A percentile compares a stretch with the other conserved stretches of the same genome.
These are phyloP conservation scores for Populus euphratica DNA, from an alignment of 345 rosid genomes.

Conservation along the genomic window DNA sequence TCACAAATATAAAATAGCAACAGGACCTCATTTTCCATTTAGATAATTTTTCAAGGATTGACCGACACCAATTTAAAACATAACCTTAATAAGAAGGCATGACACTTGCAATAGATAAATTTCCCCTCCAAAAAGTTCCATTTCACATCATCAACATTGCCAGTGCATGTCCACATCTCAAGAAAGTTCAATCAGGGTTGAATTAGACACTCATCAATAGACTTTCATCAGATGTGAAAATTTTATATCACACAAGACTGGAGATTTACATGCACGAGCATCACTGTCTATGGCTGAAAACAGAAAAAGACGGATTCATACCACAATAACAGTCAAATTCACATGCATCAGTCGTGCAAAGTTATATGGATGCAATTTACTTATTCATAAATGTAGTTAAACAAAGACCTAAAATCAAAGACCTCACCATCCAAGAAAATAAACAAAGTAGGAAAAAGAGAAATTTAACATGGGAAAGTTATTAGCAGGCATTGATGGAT, in stretches of 20 bases:
- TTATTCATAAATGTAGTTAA: not conserved
- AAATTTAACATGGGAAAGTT: not conserved
- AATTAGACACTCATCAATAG: not conserved
- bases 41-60: not conserved
- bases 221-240: not conserved
- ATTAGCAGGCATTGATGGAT: not conserved
- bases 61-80: not conserved
- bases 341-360: not conserved
- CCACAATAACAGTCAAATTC: not conserved
- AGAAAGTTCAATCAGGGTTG: not conserved
- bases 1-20: not conserved
- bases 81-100: not conserved
- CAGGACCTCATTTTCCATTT: not conserved
- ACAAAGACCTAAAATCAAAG: not conserved
- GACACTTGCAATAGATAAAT: not conserved
- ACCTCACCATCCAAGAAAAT: not conserved
- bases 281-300: not conserved
- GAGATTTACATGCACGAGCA: not conserved
- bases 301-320: not conserved
- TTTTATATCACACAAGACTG: not conserved
- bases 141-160: not conserved
- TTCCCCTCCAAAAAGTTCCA: not conserved
- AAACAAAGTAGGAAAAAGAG: not conserved
- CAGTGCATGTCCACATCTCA: not conserved
- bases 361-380: not conserved